Evolutionary conservation across 2,329 filamentous ascomycete genomes (phyloP), one percentile per base, ranked within the genome.

Genomic region (Neonectria faginata): DNA sequence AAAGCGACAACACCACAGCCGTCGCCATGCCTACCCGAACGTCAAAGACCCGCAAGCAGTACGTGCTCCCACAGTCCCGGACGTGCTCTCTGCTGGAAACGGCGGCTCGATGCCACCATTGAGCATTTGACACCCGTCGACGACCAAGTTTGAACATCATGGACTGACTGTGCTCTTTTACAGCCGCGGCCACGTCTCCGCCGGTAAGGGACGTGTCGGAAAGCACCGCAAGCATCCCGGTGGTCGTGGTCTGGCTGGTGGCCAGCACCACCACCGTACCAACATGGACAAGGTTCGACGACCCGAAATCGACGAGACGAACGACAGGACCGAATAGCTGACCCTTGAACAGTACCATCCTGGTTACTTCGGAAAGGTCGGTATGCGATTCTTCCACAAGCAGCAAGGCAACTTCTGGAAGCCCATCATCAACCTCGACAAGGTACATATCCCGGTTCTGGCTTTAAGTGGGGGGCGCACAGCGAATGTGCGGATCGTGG

Each of bases 351-450:
- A 95, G 86, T 94, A 95, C 91, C 93, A 97, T 82, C 94, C 95
- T 70, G 96, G 96, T 93, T 98, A 98, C 92, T 98, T 97, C 85
- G 93, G 93, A 86, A 97, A 97, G 88, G 92, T 95, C 77, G 92
- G 92, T 86, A 95, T 95, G 92, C 88, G 92, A 80, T 91, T 95
- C 87, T 97, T 97, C 92, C 95, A 98, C 89, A 94, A 96, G 86
- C 91, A 93, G 80, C 88, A 90, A 80, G 95, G 95, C 88, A 92
- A 97, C 81, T 94, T 95, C 89, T 99, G 95, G 96, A 97, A 97
- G 88, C 96, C 96, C 74, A 89, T 93, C 77, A 92, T 99, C 91
- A 99, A 99, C 89, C 87, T 99, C 77, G 96, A 98, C 86, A 99
- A 98, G 92, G 92, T 95, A 81, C 73, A 76, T 77, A 16, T 51